Evolutionary conservation across 2,329 filamentous ascomycete genomes (phyloP), one percentile per base, ranked within the genome.

Genomic region (Neofusicoccum umdonicola): DNA sequence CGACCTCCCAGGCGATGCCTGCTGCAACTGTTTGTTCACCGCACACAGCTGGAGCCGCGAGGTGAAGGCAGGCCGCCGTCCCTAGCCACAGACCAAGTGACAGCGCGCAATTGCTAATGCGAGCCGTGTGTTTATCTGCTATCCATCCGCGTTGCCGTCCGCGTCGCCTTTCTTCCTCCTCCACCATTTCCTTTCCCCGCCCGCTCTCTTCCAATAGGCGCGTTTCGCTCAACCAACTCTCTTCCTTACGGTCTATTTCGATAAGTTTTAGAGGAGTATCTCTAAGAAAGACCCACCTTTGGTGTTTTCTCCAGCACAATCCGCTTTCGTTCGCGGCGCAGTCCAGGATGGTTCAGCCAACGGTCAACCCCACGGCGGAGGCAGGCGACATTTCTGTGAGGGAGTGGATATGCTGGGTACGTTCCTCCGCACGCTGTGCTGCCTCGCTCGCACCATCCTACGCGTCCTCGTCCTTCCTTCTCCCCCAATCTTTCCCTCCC

Each of bases 331-430:
- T 41, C 22, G 22, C 41, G 22, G 13, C 27, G 41, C 27, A 8
- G 54, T 31, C 39, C 56, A 60, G 19, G 27, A 60, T 60, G 56
- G 56, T 37, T 7, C 22, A 60, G 11, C 27, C 42, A 3, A 47
- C 56, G 2, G 17, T 27, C 42, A 22, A 47, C 42, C 37, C 41
- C n/a, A 13, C 41, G 4, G 31, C 19, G 11, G 1, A 13, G 3
- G 56, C 58, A 41, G 58, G 45, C 17, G 45, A 62, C 45, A 51
- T 62, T 34, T 62, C 58, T 8, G n/a, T 50, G 34, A 39, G 62
- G n/a, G 31, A 57, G 42, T 64, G 52, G 52, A 64, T 64, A 3
- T 44, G 52, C 44, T 64, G 62, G 62, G 62, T 64, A 58, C 12
- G 52, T 58, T 39, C n/a, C 12, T 17, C 17, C 27, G 27, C 27